These are phyloP conservation scores for Colletotrichum tanaceti DNA, from an alignment of 2,329 filamentous ascomycete species.

Conservation along the genomic window DNA sequence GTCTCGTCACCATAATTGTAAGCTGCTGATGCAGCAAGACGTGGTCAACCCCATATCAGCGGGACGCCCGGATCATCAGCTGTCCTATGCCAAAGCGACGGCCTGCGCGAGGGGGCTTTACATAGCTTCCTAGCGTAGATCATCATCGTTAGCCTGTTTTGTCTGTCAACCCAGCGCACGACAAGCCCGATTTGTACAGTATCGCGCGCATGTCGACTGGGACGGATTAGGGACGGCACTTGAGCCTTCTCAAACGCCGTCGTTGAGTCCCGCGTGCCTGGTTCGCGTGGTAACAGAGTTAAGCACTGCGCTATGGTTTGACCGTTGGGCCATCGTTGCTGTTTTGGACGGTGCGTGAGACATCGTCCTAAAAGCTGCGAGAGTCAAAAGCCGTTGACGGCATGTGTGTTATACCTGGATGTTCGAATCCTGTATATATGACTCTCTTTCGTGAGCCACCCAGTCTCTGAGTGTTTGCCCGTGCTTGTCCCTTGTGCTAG, in stretches of 20 bases:
- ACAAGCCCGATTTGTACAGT: neutral
- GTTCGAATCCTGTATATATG: conserved; percentile 10
- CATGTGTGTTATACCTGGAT: conserved; percentile 2
- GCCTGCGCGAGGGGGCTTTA: conserved; percentile 23
- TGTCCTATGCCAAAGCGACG: conserved; percentile 25
- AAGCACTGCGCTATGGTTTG: conserved; percentile 27
- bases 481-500: conserved; percentile 4
- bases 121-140: conserved; percentile 34
- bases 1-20: conserved; percentile 22
- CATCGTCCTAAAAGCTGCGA: conserved; percentile 30
- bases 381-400: conserved; percentile 38
- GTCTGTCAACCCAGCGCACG: neutral
- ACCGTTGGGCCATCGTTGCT: conserved; percentile 26
- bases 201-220: neutral
- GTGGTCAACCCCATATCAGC: conserved; percentile 9
- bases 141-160: conserved; percentile 5
- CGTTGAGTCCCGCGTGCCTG: conserved; percentile 19
- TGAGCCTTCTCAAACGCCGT: neutral
- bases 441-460: neutral
- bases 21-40: conserved; percentile 9
- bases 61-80: conserved; percentile 30
- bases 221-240: neutral
- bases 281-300: conserved; percentile 22
- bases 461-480: neutral
- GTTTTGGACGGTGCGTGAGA: conserved; percentile 33